Evolutionary conservation across 1,139 yeast species (phyloP).

Genomic region (Pichia norvegensis): DNA sequence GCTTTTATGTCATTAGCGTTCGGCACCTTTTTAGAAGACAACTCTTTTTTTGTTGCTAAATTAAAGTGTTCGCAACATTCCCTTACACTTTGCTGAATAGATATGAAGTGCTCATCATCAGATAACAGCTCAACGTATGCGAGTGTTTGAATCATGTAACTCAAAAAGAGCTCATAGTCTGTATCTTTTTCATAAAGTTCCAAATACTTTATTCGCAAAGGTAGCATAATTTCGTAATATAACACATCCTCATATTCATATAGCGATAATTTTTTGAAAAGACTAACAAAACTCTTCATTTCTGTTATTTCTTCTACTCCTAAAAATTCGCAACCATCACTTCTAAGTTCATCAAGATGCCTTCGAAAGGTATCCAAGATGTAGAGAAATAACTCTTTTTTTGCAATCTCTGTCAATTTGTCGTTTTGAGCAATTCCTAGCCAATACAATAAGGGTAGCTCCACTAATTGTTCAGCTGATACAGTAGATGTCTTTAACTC

Average conservation of each 20-base stretch:
- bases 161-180: slow-evolving; percentile 8
- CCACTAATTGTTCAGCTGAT: not conserved
- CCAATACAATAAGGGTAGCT: slow-evolving; percentile 1
- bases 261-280: not conserved
- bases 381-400: not conserved
- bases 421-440: not conserved
- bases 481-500: slow-evolving; percentile 7
- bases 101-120: not conserved
- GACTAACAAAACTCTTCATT: not conserved
- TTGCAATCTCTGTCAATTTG: not conserved
- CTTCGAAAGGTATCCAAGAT: not conserved
- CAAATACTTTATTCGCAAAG: slow-evolving; percentile 11
- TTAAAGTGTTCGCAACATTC: slow-evolving; percentile 5
- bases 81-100: not conserved
- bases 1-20: not conserved
- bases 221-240: slow-evolving; percentile 17
- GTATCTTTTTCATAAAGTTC: slow-evolving; percentile 1
- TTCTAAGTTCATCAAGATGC: not conserved
- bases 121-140: not conserved
- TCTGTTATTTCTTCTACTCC: not conserved
- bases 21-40: not conserved
- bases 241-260: slow-evolving; percentile 7
- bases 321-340: not conserved
- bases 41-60: not conserved
- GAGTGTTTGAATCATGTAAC: slow-evolving; percentile 1